Conservation (phyloP, 2,329 filamentous ascomycete species). For the Lasiodiplodia hormozganensis region DNA sequence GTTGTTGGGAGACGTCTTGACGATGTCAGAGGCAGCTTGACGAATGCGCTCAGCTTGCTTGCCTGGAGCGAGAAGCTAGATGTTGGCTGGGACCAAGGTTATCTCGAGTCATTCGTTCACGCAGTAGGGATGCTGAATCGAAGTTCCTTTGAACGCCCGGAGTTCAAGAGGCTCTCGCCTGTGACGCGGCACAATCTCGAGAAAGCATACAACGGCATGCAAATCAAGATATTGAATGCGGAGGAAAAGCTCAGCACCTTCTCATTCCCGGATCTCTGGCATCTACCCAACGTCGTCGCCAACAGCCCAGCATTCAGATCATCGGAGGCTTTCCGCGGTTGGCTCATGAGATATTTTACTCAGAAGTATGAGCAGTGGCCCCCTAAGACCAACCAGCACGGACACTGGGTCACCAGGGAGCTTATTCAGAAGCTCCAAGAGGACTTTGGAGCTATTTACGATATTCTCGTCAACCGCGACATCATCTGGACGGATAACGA, state of each 20-base stretch:
- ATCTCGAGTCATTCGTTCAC: constrained; percentile 72
- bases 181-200: constrained; percentile 70
- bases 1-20: constrained; percentile 66
- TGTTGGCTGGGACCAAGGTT: constrained; percentile 71
- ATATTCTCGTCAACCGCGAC: constrained; percentile 73
- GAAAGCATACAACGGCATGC: constrained; percentile 65
- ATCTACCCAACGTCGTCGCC: constrained; percentile 40
- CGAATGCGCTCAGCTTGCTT: constrained; percentile 66
- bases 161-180: constrained; percentile 66
- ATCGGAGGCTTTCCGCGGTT: constrained; percentile 66
- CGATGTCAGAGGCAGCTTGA: constrained; percentile 67
- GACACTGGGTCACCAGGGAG: constrained; percentile 65
- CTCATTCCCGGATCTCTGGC: constrained; percentile 68
- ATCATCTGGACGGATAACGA: constrained; percentile 70
- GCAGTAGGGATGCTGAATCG: constrained; percentile 65
- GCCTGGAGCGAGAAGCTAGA: constrained; percentile 70
- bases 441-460: constrained; percentile 73
- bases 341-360: constrained; percentile 66
- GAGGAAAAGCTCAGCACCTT: constrained; percentile 68
- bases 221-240: constrained; percentile 67
- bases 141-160: constrained; percentile 57
- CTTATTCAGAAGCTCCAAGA: constrained; percentile 64
- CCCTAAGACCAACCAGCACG: constrained; percentile 47
- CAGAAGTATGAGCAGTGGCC: constrained; percentile 68
- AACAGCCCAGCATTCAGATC: constrained; percentile 57